Conservation (phyloP, 805 yeast genomes). For the Candida nitratophila region DNA sequence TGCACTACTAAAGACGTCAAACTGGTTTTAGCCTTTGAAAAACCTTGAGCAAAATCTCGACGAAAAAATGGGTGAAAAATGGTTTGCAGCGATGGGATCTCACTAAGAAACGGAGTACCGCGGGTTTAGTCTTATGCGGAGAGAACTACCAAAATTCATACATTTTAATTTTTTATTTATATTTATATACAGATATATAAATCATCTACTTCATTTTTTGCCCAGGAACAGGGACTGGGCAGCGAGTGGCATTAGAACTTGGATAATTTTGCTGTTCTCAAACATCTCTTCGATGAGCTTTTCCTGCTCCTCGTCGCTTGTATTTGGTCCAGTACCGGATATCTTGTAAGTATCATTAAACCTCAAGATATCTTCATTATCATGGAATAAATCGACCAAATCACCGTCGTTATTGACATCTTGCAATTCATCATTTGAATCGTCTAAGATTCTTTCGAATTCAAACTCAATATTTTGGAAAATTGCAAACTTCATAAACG, state of each 20-base stretch:
- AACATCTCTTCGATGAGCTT: conserved; percentile 13
- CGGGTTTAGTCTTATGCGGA: no score
- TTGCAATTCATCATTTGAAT: conserved; percentile 11
- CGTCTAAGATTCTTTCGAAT: conserved; percentile 22
- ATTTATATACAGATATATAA: background rate
- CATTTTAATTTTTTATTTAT: no score
- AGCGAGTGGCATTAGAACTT: conserved; percentile 28
- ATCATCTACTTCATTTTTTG: no score
- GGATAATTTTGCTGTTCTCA: conserved; percentile 19
- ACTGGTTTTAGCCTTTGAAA: background rate
- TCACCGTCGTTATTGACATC: conserved; percentile 20
- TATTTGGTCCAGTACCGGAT: conserved; percentile 1
- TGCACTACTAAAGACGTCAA: no score
- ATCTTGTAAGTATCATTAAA: conserved; percentile 13
- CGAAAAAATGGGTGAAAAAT: background rate
- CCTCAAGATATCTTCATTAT: conserved; percentile 16
- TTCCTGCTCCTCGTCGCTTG: conserved; percentile 7
- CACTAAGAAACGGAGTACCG: no score
- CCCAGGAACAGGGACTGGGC: conserved; percentile 18
- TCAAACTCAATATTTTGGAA: conserved; percentile 28
- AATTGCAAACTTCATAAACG: conserved; percentile 25
- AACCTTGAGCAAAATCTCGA: no score
- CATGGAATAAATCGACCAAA: conserved; percentile 22
- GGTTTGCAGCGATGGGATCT: no score
- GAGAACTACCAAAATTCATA: no score